Evolutionary conservation across 2,329 filamentous ascomycete genomes (phyloP).

Genomic region (Cordyceps farinosa): DNA sequence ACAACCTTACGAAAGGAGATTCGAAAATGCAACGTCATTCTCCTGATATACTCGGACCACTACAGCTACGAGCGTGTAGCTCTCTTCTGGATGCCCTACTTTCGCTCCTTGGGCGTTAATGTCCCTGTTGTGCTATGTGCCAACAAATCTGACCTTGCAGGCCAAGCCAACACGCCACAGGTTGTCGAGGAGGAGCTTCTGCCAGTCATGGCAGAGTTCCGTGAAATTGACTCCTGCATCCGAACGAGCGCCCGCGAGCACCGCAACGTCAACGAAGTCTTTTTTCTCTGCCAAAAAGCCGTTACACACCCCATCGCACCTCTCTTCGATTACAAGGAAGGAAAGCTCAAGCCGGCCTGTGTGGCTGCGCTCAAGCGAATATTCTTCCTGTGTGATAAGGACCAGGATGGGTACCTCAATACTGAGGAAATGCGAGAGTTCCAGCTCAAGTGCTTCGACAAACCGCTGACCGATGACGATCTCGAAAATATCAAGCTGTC

Average conservation of each 20-base stretch:
- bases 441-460: slow-evolving; percentile 88
- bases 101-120: slow-evolving; percentile 95
- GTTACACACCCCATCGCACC: slow-evolving; percentile 96
- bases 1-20: slow-evolving; percentile 89
- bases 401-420: slow-evolving; percentile 89
- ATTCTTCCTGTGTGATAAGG: slow-evolving; percentile 94
- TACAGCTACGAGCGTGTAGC: slow-evolving; percentile 98
- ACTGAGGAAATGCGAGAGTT: slow-evolving; percentile 90
- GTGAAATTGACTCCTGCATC: slow-evolving; percentile 98
- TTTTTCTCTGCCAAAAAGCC: slow-evolving; percentile 97
- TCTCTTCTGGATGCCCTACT: slow-evolving; percentile 98
- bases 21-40: slow-evolving; percentile 92
- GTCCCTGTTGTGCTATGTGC: slow-evolving; percentile 95
- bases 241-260: slow-evolving; percentile 88
- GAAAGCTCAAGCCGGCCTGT: slow-evolving; percentile 79
- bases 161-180: slow-evolving; percentile 71
- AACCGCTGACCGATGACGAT: slow-evolving; percentile 75
- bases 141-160: slow-evolving; percentile 90
- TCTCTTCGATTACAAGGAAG: slow-evolving; percentile 94
- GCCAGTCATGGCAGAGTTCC: slow-evolving; percentile 96
- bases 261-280: slow-evolving; percentile 91
- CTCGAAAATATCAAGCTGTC: slow-evolving; percentile 87
- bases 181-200: slow-evolving; percentile 97
- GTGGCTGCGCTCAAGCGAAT: slow-evolving; percentile 82
- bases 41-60: slow-evolving; percentile 95